Evolutionary conservation across 768 basidiomycete genomes (phyloP).

Genomic region (Mycena capillaripes): DNA sequence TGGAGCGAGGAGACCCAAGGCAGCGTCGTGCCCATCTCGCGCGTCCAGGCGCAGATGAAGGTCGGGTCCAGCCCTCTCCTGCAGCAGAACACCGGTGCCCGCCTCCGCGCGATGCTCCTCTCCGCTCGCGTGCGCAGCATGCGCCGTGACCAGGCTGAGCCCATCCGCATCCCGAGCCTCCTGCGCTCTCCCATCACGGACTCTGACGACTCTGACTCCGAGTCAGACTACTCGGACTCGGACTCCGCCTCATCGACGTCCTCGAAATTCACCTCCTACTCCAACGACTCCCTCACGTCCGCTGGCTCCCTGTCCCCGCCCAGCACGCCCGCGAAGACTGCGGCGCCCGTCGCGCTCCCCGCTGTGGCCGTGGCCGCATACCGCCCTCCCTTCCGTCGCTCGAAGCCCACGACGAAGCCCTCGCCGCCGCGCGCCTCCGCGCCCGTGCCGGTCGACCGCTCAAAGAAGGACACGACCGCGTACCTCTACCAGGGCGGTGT

Average conservation of each 20-base stretch:
- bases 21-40: constrained; percentile 28
- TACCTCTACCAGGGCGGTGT: constrained; percentile 29
- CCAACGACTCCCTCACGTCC: constrained; percentile 24
- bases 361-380: neutral
- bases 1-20: constrained; percentile 20
- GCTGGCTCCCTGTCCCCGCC: constrained; percentile 31
- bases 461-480: constrained; percentile 15
- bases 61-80: constrained; percentile 12
- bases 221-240: constrained; percentile 15
- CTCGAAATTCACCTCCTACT: constrained; percentile 8
- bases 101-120: constrained; percentile 26
- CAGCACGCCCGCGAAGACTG: constrained; percentile 5
- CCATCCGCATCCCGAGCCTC: constrained; percentile 19
- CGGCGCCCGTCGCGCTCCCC: constrained; percentile 10
- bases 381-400: neutral
- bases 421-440: neutral
- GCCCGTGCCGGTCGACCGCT: neutral
- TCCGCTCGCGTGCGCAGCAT: constrained; percentile 29
- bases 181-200: neutral
- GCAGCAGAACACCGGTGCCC: constrained; percentile 26
- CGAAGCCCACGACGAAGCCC: constrained; percentile 5
- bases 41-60: neutral
- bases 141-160: constrained; percentile 10
- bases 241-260: constrained; percentile 24
- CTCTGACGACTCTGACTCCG: constrained; percentile 9